Conservation (phyloP, 1,284 basidiomycete genomes). For the Cryptococcus depauperatus region DNA sequence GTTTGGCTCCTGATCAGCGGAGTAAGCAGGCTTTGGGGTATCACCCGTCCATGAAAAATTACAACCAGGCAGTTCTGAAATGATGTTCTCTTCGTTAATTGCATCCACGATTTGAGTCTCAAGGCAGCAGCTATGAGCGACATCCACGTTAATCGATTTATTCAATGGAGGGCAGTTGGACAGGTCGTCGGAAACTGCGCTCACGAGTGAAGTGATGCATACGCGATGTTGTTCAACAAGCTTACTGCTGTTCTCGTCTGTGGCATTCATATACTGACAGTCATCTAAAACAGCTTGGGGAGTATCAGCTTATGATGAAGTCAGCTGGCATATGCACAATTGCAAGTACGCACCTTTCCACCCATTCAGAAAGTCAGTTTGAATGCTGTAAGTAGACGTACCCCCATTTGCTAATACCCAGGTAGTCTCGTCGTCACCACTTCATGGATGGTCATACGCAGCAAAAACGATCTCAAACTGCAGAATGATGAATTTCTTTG, state of each 20-base stretch:
- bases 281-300: slow-evolving; percentile 16
- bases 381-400: slow-evolving; percentile 18
- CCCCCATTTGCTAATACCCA: slow-evolving; percentile 19
- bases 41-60: slow-evolving; percentile 21
- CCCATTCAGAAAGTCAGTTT: slow-evolving; percentile 24
- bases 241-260: slow-evolving; percentile 7
- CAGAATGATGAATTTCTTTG: slow-evolving; percentile 21
- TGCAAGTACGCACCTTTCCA: slow-evolving; percentile 12
- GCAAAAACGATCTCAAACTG: slow-evolving; percentile 23
- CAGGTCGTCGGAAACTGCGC: slow-evolving; percentile 7
- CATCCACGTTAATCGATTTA: slow-evolving; percentile 12
- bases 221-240: not conserved
- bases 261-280: slow-evolving; percentile 23
- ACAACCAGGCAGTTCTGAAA: slow-evolving; percentile 17
- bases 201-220: not conserved
- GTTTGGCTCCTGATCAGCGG: slow-evolving; percentile 12
- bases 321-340: not conserved
- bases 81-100: slow-evolving; percentile 9
- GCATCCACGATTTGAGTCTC: slow-evolving; percentile 17
- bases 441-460: slow-evolving; percentile 13
- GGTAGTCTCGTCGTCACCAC: slow-evolving; percentile 14
- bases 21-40: slow-evolving; percentile 16
- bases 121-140: slow-evolving; percentile 14
- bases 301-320: slow-evolving; percentile 5
- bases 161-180: slow-evolving; percentile 17